Evolutionary conservation across 805 yeast species (phyloP).

Genomic region (Myxozyma sirexii): DNA sequence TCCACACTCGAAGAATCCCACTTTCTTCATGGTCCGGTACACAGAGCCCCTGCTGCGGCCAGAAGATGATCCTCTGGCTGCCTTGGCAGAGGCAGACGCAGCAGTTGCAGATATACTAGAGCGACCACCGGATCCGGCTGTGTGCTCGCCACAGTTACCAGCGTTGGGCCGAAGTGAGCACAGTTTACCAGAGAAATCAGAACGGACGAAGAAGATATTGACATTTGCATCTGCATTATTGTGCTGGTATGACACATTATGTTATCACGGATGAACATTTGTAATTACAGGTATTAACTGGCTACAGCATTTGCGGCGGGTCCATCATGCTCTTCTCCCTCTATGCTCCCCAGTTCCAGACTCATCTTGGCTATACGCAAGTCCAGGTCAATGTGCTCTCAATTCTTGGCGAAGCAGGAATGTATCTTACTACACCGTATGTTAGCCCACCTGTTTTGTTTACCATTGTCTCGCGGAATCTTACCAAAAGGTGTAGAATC

Average conservation of each 20-base stretch:
- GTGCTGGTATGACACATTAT: constrained; percentile 20
- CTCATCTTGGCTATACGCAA: constrained; percentile 62
- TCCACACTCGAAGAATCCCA: background rate
- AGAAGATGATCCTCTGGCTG: constrained; percentile 17
- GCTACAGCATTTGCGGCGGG: constrained; percentile 71
- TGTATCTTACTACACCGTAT: constrained; percentile 78
- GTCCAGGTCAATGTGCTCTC: constrained; percentile 73
- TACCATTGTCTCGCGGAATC: background rate
- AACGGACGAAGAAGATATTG: constrained; percentile 1
- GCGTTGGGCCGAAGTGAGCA: too few relatives aligned
- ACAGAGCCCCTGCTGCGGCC: constrained; percentile 20
- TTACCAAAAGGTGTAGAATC: constrained; percentile 1
- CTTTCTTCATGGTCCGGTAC: constrained; percentile 6
- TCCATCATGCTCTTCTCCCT: constrained; percentile 81
- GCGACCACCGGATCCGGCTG: constrained; percentile 5
- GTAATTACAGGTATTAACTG: background rate
- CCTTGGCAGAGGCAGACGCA: constrained; percentile 15
- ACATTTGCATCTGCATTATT: constrained; percentile 27
- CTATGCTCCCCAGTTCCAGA: constrained; percentile 69
- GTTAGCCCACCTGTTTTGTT: background rate
- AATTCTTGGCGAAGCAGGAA: constrained; percentile 72
- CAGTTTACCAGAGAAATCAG: background rate
- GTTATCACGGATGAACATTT: background rate
- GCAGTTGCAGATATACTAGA: constrained; percentile 23
- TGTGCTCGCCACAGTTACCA: background rate